Percentiles rank a stretch among this genome's conserved stretches.
Evolutionary conservation across 1,284 basidiomycete species (phyloP).

Genomic region (Cerrena zonata): DNA sequence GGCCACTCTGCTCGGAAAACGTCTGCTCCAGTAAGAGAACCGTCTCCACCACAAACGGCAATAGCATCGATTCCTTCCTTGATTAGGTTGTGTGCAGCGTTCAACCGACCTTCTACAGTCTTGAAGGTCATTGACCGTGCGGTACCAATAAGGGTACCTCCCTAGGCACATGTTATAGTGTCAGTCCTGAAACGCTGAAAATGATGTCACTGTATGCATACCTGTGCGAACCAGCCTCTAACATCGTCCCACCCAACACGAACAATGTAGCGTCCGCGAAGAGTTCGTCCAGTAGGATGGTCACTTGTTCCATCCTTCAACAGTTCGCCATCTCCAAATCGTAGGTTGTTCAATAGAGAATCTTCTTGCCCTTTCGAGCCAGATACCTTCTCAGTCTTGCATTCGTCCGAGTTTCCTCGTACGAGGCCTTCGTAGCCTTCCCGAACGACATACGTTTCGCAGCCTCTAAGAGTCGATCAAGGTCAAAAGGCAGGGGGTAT

Average conservation of each 20-base stretch:
- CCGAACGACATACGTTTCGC: constrained; percentile 87
- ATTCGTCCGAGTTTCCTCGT: constrained; percentile 52
- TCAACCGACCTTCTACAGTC: constrained; percentile 78
- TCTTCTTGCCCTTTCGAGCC: constrained; percentile 27
- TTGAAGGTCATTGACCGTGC: constrained; percentile 88
- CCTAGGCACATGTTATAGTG: constrained; percentile 38
- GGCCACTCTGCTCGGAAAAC: constrained; percentile 94
- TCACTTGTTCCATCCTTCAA: constrained; percentile 90
- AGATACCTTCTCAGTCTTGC: constrained; percentile 19
- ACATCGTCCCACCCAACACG: constrained; percentile 98
- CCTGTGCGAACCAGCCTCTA: constrained; percentile 87
- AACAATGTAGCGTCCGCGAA: constrained; percentile 91
- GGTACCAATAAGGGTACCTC: constrained; percentile 94
- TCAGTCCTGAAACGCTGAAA: constrained; percentile 1
- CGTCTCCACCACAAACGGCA: constrained; percentile 95
- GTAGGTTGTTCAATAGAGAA: constrained; percentile 60
- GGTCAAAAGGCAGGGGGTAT: neutral
- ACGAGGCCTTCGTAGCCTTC: constrained; percentile 97
- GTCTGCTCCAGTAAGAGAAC: constrained; percentile 93
- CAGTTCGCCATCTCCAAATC: constrained; percentile 88
- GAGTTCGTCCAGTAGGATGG: constrained; percentile 55
- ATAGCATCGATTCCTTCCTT: constrained; percentile 95
- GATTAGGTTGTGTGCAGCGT: constrained; percentile 87
- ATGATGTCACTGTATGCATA: too few species aligned
- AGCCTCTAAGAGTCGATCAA: constrained; percentile 55